Conservation (phyloP, 2,329 filamentous ascomycete genomes). For the Pseudogymnoascus sp. region DNA sequence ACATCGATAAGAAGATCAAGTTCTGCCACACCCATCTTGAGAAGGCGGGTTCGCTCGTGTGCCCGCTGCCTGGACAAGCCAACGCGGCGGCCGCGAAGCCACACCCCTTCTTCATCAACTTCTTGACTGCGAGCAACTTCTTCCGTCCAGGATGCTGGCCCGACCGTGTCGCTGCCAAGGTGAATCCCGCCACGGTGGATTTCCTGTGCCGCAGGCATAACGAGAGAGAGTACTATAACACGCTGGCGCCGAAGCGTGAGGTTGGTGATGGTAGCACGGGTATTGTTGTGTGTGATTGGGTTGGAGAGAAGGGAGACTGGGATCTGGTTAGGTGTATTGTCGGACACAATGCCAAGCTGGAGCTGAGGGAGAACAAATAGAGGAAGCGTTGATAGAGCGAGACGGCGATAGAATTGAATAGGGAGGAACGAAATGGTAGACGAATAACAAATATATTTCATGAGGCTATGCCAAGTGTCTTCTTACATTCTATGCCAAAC, state of each 20-base stretch:
- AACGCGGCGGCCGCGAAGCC: conserved; percentile 17
- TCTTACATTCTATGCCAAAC: conserved; percentile 6
- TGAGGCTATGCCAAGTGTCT: conserved; percentile 3
- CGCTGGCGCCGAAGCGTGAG: conserved; percentile 25
- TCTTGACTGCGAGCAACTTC: conserved; percentile 86
- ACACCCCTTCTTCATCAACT: conserved; percentile 76
- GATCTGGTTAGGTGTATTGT: conserved; percentile 80
- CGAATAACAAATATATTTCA: conserved; percentile 3
- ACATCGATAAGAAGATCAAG: conserved; percentile 73
- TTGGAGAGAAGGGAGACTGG: conserved; percentile 81
- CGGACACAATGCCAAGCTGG: conserved; percentile 74
- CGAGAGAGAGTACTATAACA: conserved; percentile 34
- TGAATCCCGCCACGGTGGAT: conserved; percentile 69
- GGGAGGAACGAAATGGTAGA: background rate
- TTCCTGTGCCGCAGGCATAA: conserved; percentile 52
- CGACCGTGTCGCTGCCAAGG: conserved; percentile 76
- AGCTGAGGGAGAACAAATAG: conserved; percentile 31
- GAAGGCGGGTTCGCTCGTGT: conserved; percentile 52
- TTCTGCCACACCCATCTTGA: conserved; percentile 69
- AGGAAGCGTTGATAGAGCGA: background rate
- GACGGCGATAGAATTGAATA: background rate
- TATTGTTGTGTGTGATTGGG: conserved; percentile 89
- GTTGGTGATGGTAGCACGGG: conserved; percentile 72
- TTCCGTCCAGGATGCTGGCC: conserved; percentile 91
- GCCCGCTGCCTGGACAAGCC: conserved; percentile 37